These are phyloP conservation scores for Artomyces pyxidatus DNA, from an alignment of 768 basidiomycete genomes.

Conservation along the genomic window DNA sequence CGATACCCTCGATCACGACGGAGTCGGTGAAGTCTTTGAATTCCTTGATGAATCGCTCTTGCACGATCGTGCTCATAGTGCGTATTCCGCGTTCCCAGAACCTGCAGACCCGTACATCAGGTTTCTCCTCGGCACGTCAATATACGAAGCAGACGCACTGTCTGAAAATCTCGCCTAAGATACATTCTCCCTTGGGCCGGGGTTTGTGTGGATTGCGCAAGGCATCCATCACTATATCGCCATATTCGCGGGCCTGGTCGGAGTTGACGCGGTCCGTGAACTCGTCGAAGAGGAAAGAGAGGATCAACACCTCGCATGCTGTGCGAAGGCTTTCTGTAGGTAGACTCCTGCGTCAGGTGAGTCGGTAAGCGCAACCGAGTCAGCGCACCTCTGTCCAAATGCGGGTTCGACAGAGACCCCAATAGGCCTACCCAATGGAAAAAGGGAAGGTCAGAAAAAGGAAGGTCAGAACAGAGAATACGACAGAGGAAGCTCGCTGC, in stretches of 20 bases:
- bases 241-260: conserved; percentile 23
- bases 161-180: conserved; percentile 31
- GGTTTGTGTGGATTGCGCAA: conserved; percentile 26
- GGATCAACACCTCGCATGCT: conserved; percentile 41
- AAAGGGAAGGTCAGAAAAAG: too few species aligned
- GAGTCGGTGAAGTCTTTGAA: conserved; percentile 29
- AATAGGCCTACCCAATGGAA: conserved; percentile 31
- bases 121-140: too few species aligned
- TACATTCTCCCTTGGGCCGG: conserved; percentile 27
- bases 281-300: conserved; percentile 44
- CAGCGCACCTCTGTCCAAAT: conserved; percentile 24
- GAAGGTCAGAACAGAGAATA: background rate
- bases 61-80: conserved; percentile 21
- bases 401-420: conserved; percentile 30
- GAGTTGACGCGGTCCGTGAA: conserved; percentile 34
- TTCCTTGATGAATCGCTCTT: conserved; percentile 28
- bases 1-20: conserved; percentile 33
- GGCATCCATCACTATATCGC: conserved; percentile 32
- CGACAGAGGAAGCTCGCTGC: background rate
- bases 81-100: background rate
- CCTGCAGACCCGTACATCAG: background rate
- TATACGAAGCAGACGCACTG: conserved; percentile 24
- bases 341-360: background rate
- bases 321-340: conserved; percentile 19
- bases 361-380: too few species aligned